Evolutionary conservation across 352 stramenopile species (phyloP).

Genomic region (Pythium diclinum): DNA sequence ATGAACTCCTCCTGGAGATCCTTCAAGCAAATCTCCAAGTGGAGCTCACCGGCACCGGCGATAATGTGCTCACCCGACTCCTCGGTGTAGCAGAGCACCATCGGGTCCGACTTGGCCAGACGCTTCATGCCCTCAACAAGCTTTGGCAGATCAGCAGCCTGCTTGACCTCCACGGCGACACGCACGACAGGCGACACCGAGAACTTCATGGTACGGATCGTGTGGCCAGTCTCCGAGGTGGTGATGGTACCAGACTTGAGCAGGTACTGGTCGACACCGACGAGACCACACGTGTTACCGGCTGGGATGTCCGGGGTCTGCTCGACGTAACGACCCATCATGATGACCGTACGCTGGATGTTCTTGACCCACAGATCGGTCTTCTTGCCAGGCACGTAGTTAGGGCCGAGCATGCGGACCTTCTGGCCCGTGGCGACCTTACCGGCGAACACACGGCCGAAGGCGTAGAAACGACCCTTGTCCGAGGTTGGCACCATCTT

Average conservation of each 20-base stretch:
- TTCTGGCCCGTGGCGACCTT: constrained; percentile 99
- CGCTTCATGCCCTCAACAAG: constrained; percentile 99
- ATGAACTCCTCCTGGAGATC: constrained; percentile 99
- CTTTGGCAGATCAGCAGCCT: constrained; percentile 98
- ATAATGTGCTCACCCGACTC: constrained; percentile 99
- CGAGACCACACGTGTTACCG: constrained; percentile 99
- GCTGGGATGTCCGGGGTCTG: constrained; percentile 98
- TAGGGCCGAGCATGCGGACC: constrained; percentile 98
- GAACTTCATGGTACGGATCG: constrained; percentile 99
- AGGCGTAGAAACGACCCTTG: constrained; percentile 98
- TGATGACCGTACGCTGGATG: constrained; percentile 99
- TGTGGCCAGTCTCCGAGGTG: constrained; percentile 96
- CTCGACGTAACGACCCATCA: constrained; percentile 99
- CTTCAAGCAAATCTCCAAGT: constrained; percentile 99
- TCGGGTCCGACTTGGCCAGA: constrained; percentile 99
- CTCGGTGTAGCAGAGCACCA: constrained; percentile 99
- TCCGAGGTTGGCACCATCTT: constrained; percentile 99
- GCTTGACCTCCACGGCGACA: constrained; percentile 99
- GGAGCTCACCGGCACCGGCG: constrained; percentile 97
- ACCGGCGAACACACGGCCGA: constrained; percentile 99
- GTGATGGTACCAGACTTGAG: constrained; percentile 99
- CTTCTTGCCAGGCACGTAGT: constrained; percentile 99
- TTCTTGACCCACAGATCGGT: constrained; percentile 99
- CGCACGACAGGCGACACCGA: constrained; percentile 99
- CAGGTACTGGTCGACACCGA: constrained; percentile 99